Conservation (phyloP, 257 asterid genomes). For the Mitragyna speciosa region DNA sequence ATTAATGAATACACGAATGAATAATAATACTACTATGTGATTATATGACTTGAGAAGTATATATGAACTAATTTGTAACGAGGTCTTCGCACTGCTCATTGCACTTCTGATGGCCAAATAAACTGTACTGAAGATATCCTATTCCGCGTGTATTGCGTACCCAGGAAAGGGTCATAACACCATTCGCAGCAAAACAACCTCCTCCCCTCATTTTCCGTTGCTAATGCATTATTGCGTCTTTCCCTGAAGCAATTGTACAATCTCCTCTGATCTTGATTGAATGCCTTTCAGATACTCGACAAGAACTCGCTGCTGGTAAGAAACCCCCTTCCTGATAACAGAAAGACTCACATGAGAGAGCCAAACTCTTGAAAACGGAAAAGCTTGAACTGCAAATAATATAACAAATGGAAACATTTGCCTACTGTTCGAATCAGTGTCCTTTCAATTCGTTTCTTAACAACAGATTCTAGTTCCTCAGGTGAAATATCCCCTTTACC, state of each 20-base stretch:
- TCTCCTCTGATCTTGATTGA: constrained; percentile 66
- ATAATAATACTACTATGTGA: too few relatives aligned
- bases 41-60: too few relatives aligned
- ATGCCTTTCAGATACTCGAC: constrained; percentile 92
- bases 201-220: not conserved
- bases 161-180: not conserved
- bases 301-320: constrained; percentile 89
- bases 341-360: not conserved
- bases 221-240: constrained; percentile 20
- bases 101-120: not conserved
- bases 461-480: constrained; percentile 61
- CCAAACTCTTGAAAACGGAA: constrained; percentile 17
- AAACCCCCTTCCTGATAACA: constrained; percentile 82
- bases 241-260: constrained; percentile 58
- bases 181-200: not conserved
- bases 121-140: not conserved
- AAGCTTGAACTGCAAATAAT: constrained; percentile 8
- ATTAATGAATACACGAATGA: not conserved
- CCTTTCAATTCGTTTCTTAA: constrained; percentile 84
- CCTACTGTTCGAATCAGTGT: constrained; percentile 86
- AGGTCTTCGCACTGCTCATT: not conserved
- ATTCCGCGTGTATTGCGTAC: too few relatives aligned
- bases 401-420: not conserved
- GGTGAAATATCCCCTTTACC: constrained; percentile 79
- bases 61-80: not conserved